Conservation (phyloP, 768 basidiomycete species). For the Psilocybe tampanensis region DNA sequence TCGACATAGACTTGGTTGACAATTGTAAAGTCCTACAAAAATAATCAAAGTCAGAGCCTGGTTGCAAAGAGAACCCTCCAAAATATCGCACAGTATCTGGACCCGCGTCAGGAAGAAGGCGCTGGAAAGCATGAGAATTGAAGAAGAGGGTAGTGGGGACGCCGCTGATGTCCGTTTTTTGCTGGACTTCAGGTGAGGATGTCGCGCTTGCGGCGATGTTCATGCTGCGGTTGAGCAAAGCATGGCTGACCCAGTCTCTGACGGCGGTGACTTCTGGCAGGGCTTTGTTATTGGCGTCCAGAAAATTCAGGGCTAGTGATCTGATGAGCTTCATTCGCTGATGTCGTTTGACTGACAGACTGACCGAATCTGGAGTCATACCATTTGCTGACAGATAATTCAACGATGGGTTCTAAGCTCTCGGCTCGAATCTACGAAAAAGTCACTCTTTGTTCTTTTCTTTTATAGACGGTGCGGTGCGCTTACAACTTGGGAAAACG, state of each 20-base stretch:
- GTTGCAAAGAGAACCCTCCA: no score
- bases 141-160: conserved; percentile 1
- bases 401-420: neutral
- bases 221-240: conserved; percentile 1
- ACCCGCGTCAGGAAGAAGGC: conserved; percentile 1
- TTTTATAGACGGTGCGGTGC: no score
- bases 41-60: neutral
- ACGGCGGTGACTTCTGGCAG: neutral
- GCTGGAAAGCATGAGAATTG: neutral
- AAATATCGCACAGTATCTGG: neutral
- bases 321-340: no score
- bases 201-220: conserved; percentile 4
- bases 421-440: neutral
- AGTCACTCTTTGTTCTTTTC: neutral
- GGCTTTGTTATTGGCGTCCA: neutral
- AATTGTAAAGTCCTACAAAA: neutral
- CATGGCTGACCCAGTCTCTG: conserved; percentile 3
- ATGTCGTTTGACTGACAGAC: neutral
- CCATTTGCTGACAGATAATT: neutral
- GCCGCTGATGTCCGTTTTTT: neutral
- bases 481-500: neutral
- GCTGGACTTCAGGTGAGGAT: neutral
- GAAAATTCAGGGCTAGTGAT: neutral
- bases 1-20: conserved; percentile 1
- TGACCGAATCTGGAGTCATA: conserved; percentile 1